A percentile compares a stretch with the other conserved stretches of the same genome.
Evolutionary conservation across 2,329 filamentous ascomycete species (phyloP).

Genomic region (Seiridium cupressi): DNA sequence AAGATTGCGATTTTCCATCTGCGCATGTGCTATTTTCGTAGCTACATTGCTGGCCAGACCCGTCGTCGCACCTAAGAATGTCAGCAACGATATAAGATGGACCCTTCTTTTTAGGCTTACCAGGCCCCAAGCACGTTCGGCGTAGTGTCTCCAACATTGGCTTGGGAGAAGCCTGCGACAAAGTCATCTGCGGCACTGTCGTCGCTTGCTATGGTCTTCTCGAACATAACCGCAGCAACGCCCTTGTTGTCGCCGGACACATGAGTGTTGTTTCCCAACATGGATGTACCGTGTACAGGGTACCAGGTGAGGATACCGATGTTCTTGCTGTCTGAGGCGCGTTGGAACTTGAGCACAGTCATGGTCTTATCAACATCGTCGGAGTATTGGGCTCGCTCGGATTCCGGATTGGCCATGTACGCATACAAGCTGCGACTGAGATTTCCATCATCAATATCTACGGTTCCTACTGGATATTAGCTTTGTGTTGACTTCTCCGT

Average conservation of each 20-base stretch:
- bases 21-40: slow-evolving; percentile 78
- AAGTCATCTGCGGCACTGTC: slow-evolving; percentile 61
- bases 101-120: slow-evolving; percentile 16
- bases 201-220: slow-evolving; percentile 61
- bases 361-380: slow-evolving; percentile 69
- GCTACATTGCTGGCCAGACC: slow-evolving; percentile 65
- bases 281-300: slow-evolving; percentile 84
- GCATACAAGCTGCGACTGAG: slow-evolving; percentile 83
- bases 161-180: slow-evolving; percentile 87
- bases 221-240: slow-evolving; percentile 79
- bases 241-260: slow-evolving; percentile 93
- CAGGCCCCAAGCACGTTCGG: slow-evolving; percentile 82
- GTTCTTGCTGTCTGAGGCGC: slow-evolving; percentile 68
- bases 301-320: slow-evolving; percentile 89
- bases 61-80: slow-evolving; percentile 67
- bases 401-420: slow-evolving; percentile 77
- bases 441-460: slow-evolving; percentile 68
- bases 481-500: background rate
- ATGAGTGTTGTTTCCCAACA: slow-evolving; percentile 86
- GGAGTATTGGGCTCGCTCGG: slow-evolving; percentile 68
- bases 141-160: slow-evolving; percentile 85
- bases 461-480: slow-evolving; percentile 28
- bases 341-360: slow-evolving; percentile 73
- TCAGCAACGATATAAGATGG: background rate
- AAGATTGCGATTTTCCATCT: slow-evolving; percentile 63